Conservation (phyloP, 768 basidiomycete genomes). For the Pulveroboletus frians region DNA sequence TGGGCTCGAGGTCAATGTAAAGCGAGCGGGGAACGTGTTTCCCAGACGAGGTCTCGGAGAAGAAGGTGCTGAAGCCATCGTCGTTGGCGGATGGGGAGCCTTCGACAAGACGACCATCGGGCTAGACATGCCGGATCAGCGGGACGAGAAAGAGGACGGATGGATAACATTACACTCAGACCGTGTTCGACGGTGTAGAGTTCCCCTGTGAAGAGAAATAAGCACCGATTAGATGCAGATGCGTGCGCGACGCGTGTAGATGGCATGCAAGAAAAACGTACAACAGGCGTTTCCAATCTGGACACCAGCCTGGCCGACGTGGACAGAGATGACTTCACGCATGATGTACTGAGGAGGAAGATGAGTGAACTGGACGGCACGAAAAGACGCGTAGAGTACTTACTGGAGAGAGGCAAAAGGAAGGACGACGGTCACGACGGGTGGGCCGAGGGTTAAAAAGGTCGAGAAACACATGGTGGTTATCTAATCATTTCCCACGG, state of each 20-base stretch:
- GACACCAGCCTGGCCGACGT: constrained; percentile 98
- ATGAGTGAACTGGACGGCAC: constrained; percentile 14
- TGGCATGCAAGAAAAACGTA: constrained; percentile 42
- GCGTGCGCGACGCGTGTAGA: constrained; percentile 14
- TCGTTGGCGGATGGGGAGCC: constrained; percentile 70
- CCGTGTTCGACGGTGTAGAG: constrained; percentile 99
- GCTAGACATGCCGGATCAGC: constrained; percentile 45
- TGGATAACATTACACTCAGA: constrained; percentile 60
- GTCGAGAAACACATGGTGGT: constrained; percentile 31
- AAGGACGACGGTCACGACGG: constrained; percentile 23
- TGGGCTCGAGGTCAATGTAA: constrained; percentile 96
- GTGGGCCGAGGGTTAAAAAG: constrained; percentile 40
- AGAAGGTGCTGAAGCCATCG: constrained; percentile 98
- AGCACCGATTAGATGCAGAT: constrained; percentile 8
- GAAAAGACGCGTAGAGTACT: constrained; percentile 28
- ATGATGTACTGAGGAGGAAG: constrained; percentile 38
- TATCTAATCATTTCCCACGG: constrained; percentile 31
- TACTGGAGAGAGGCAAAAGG: constrained; percentile 28
- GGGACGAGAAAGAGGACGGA: constrained; percentile 2
- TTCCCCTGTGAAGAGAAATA: constrained; percentile 63
- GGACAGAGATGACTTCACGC: constrained; percentile 97
- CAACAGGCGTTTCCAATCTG: constrained; percentile 99
- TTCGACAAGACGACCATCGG: constrained; percentile 87
- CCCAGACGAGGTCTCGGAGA: constrained; percentile 94
- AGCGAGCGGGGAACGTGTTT: constrained; percentile 97